Evolutionary conservation across 2,329 filamentous ascomycete genomes (phyloP).

Genomic region (Camillea tinctor): DNA sequence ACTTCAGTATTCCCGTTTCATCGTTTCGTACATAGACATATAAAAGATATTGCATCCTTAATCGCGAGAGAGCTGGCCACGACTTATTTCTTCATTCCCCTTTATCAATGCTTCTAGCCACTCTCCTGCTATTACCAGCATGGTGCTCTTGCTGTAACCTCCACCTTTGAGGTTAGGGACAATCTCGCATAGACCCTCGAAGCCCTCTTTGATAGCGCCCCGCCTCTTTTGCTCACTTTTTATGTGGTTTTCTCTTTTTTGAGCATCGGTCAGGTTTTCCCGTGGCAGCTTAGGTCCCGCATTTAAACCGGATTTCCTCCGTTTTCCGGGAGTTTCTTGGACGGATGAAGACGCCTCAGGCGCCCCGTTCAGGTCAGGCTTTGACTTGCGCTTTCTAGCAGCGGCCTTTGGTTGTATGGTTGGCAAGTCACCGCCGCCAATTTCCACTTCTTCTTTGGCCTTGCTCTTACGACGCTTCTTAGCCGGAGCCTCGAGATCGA

Average conservation of each 20-base stretch:
- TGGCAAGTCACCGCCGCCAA: constrained; percentile 41
- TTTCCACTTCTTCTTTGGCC: constrained; percentile 43
- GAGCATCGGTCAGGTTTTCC: constrained; percentile 81
- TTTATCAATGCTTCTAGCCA: constrained; percentile 72
- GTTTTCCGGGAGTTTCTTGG: constrained; percentile 40
- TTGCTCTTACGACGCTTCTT: constrained; percentile 57
- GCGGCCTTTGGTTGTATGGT: constrained; percentile 32
- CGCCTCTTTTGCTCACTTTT: constrained; percentile 54
- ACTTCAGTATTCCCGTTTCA: not conserved
- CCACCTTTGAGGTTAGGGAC: constrained; percentile 73
- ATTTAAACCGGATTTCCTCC: constrained; percentile 48
- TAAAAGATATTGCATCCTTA: not conserved
- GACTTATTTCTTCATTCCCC: constrained; percentile 62
- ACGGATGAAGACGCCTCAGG: constrained; percentile 35
- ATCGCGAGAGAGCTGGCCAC: constrained; percentile 1
- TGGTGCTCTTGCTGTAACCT: constrained; percentile 79
- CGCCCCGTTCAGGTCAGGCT: constrained; percentile 37
- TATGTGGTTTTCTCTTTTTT: constrained; percentile 80
- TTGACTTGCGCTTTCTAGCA: constrained; percentile 48
- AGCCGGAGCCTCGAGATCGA: constrained; percentile 42
- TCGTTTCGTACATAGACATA: not conserved
- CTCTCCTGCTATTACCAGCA: constrained; percentile 71
- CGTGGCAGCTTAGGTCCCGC: constrained; percentile 47
- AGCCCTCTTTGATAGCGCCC: constrained; percentile 72
- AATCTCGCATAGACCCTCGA: constrained; percentile 73